A percentile compares a stretch with the other conserved stretches of the same genome.
Evolutionary conservation across 2,329 filamentous ascomycete species (phyloP).

Genomic region (Neopestalotiopsis sp.): DNA sequence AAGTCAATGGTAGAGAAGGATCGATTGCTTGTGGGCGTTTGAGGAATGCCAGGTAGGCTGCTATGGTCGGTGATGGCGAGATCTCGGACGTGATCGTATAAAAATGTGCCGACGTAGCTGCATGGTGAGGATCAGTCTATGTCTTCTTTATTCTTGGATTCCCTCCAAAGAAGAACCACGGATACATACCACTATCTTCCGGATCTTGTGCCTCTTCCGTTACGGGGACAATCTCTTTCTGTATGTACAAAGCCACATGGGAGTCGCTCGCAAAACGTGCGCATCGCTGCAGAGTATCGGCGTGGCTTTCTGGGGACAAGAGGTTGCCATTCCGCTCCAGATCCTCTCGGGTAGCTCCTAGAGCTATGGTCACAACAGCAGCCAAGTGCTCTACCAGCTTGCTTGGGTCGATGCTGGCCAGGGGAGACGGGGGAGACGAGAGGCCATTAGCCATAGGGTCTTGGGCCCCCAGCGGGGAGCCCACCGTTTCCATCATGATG

Average conservation of each 20-base stretch:
- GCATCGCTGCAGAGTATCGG: slow-evolving; percentile 86
- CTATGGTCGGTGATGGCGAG: slow-evolving; percentile 77
- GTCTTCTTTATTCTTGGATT: not conserved
- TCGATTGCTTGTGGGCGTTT: slow-evolving; percentile 92
- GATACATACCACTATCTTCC: slow-evolving; percentile 47
- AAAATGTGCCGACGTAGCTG: slow-evolving; percentile 62
- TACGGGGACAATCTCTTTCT: slow-evolving; percentile 74
- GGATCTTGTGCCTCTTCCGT: slow-evolving; percentile 56
- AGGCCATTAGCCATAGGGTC: slow-evolving; percentile 53
- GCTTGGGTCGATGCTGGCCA: slow-evolving; percentile 68
- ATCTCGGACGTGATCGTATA: slow-evolving; percentile 87
- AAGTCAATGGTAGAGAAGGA: slow-evolving; percentile 77
- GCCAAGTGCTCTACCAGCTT: slow-evolving; percentile 74
- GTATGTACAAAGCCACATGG: slow-evolving; percentile 87
- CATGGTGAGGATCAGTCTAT: slow-evolving; percentile 30
- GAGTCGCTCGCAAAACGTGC: slow-evolving; percentile 87
- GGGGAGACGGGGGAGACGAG: slow-evolving; percentile 44
- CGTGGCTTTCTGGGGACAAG: slow-evolving; percentile 72
- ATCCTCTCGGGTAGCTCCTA: slow-evolving; percentile 78
- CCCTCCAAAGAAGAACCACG: not conserved
- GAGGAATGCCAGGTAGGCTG: slow-evolving; percentile 84
- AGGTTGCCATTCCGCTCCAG: slow-evolving; percentile 83
- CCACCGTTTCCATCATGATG: slow-evolving; percentile 57
- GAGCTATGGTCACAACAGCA: slow-evolving; percentile 72
- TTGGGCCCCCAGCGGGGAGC: slow-evolving; percentile 47